phyloP scores from a whole-genome alignment of 345 rosid species.

The Ceriops decandra region DNA sequence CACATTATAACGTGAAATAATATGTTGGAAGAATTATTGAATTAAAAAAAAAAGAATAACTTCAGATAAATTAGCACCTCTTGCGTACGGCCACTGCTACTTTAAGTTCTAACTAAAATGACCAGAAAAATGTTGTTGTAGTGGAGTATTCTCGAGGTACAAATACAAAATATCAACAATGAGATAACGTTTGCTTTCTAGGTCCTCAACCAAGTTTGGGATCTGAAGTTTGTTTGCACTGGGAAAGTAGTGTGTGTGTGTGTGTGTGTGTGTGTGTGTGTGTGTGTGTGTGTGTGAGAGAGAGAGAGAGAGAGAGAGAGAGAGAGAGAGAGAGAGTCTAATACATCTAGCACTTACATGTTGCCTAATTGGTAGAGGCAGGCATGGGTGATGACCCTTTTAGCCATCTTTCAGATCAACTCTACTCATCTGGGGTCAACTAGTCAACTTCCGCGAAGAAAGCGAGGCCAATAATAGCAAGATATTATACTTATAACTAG shows the following conservation, averaged over 20 bases:
- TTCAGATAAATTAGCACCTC: no score
- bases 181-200: slow-evolving; percentile 24
- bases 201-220: slow-evolving; percentile 24
- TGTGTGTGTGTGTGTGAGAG: no score
- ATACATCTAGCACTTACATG: background rate
- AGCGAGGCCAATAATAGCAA: slow-evolving; percentile 4
- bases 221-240: background rate
- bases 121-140: no score
- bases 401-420: slow-evolving; percentile 23
- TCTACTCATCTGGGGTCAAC: slow-evolving; percentile 7
- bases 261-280: background rate
- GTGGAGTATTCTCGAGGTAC: slow-evolving; percentile 5
- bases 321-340: background rate
- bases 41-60: no score
- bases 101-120: no score
- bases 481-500: no score
- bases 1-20: no score
- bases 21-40: no score
- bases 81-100: no score
- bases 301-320: background rate
- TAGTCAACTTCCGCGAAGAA: slow-evolving; percentile 8
- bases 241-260: background rate
- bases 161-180: background rate
- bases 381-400: background rate
- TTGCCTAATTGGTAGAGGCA: slow-evolving; percentile 5